Conservation (phyloP, 164 flowering plant species). For the Litsea cubeba region DNA sequence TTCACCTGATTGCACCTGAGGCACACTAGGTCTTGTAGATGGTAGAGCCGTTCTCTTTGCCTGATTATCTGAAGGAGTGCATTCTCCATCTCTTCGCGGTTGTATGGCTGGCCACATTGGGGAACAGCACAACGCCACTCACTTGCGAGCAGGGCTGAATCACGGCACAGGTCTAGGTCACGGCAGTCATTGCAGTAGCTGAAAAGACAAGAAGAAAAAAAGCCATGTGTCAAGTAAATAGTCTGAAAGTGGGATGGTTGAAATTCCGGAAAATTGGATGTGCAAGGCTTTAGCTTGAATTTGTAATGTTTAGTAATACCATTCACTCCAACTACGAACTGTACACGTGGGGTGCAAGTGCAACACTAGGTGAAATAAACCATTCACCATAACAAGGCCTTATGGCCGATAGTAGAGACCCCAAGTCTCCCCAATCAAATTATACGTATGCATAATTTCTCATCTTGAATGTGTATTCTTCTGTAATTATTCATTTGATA, state of each 20-base stretch:
- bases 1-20: slow-evolving; percentile 75
- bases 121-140: slow-evolving; percentile 91
- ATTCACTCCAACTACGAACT: too few relatives aligned
- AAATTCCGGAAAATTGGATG: too few relatives aligned
- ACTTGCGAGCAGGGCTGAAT: slow-evolving; percentile 51
- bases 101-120: slow-evolving; percentile 92
- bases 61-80: slow-evolving; percentile 82
- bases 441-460: not conserved
- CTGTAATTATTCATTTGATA: not conserved
- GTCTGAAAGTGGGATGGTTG: too few relatives aligned
- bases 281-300: too few relatives aligned
- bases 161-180: slow-evolving; percentile 87
- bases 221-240: not conserved
- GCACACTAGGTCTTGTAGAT: slow-evolving; percentile 87
- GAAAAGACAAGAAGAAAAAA: slow-evolving; percentile 15
- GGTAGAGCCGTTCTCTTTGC: slow-evolving; percentile 87
- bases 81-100: slow-evolving; percentile 85
- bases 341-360: not conserved
- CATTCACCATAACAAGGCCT: too few relatives aligned
- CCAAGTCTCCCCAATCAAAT: not conserved
- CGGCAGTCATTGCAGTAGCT: slow-evolving; percentile 93
- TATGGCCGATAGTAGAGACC: too few relatives aligned
- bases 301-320: too few relatives aligned
- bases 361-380: not conserved
- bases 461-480: not conserved